phyloP scores from a whole-genome alignment of 805 yeast genomes.

The Grigorovia humatica region DNA sequence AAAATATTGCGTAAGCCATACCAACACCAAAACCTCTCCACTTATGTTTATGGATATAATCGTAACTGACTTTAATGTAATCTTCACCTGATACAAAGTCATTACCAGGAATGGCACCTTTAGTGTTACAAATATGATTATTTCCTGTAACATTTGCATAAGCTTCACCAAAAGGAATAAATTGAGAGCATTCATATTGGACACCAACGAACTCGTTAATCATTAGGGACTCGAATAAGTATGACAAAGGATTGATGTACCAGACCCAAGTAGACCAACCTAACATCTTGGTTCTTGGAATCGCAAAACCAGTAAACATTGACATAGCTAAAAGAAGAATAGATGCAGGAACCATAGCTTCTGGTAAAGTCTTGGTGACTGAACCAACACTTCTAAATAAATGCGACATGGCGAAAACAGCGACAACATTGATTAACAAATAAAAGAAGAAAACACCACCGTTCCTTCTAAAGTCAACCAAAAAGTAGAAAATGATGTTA shows the following conservation, averaged over 20 bases:
- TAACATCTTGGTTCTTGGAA: slow-evolving; percentile 46
- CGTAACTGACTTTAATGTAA: slow-evolving; percentile 36
- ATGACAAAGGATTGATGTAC: slow-evolving; percentile 48
- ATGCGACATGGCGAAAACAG: slow-evolving; percentile 46
- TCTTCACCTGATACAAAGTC: slow-evolving; percentile 41
- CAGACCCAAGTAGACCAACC: slow-evolving; percentile 63
- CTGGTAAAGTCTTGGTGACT: slow-evolving; percentile 35
- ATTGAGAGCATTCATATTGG: slow-evolving; percentile 36
- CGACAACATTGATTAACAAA: slow-evolving; percentile 33
- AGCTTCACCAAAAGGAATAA: slow-evolving; percentile 39
- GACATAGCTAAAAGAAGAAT: slow-evolving; percentile 38
- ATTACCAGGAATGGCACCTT: slow-evolving; percentile 47
- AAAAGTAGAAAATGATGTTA: slow-evolving; percentile 42
- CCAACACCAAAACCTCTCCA: slow-evolving; percentile 63
- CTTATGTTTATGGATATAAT: slow-evolving; percentile 36
- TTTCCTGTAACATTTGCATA: slow-evolving; percentile 29
- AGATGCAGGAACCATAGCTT: slow-evolving; percentile 54
- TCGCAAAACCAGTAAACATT: slow-evolving; percentile 47
- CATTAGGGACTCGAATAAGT: slow-evolving; percentile 48
- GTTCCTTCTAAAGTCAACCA: slow-evolving; percentile 42
- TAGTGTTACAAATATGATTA: slow-evolving; percentile 42
- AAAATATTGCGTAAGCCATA: slow-evolving; percentile 44
- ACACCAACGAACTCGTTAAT: slow-evolving; percentile 45
- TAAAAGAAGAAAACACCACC: slow-evolving; percentile 49
- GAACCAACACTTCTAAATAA: slow-evolving; percentile 46